Percentiles rank a stretch among this genome's conserved stretches.
These are phyloP conservation scores for Candida chauliodis DNA, from an alignment of 805 yeast species.

Conservation along the genomic window DNA sequence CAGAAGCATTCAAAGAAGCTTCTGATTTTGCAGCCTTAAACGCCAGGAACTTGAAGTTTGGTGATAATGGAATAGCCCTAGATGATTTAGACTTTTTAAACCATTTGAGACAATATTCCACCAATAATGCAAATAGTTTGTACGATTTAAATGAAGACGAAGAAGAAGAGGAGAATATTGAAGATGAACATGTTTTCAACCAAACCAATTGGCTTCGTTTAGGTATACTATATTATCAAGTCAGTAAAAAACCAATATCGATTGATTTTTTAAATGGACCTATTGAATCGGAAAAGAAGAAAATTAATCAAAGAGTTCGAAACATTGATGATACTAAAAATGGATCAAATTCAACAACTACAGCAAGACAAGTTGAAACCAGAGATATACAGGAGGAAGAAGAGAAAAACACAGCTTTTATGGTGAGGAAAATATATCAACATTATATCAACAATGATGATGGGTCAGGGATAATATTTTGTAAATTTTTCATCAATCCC, in stretches of 20 bases:
- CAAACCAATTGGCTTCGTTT: constrained; percentile 57
- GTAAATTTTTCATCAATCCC: constrained; percentile 71
- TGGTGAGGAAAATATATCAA: constrained; percentile 54
- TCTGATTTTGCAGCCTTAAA: constrained; percentile 63
- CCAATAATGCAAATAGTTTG: constrained; percentile 12
- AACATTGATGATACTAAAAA: constrained; percentile 42
- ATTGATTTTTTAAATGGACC: constrained; percentile 72
- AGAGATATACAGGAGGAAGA: constrained; percentile 48
- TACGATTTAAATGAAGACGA: constrained; percentile 17
- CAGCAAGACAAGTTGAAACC: constrained; percentile 54
- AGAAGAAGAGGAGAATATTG: constrained; percentile 12
- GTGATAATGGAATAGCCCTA: constrained; percentile 49
- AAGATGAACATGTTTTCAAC: constrained; percentile 31
- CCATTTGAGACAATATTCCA: constrained; percentile 31
- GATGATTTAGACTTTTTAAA: constrained; percentile 45
- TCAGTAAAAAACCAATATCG: constrained; percentile 46
- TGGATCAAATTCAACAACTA: constrained; percentile 32
- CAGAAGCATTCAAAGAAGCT: constrained; percentile 58
- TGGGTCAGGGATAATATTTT: constrained; percentile 48
- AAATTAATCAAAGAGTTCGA: constrained; percentile 28
- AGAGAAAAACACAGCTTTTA: constrained; percentile 60
- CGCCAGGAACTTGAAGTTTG: constrained; percentile 57
- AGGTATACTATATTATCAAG: constrained; percentile 48
- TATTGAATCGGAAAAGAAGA: constrained; percentile 54
- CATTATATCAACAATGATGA: constrained; percentile 24